phyloP scores from a whole-genome alignment of 2,329 filamentous ascomycete species.

The Escovopsis sp. region DNA sequence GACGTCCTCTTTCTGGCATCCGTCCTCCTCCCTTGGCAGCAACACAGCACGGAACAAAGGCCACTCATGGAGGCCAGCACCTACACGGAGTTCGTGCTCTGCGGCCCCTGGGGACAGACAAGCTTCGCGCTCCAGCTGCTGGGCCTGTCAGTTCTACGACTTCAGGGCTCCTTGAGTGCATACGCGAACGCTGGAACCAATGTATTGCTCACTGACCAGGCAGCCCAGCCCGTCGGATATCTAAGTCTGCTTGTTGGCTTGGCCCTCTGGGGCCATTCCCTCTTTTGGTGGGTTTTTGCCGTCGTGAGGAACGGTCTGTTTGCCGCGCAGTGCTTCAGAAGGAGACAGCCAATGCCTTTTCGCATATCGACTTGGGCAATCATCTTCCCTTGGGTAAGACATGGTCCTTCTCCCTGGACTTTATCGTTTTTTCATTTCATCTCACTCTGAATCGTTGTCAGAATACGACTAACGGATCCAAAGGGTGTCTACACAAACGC shows the following conservation, averaged over 20 bases:
- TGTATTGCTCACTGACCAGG: constrained; percentile 14
- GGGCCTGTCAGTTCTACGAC: constrained; percentile 15
- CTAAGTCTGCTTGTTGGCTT: constrained; percentile 23
- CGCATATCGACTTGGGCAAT: constrained; percentile 20
- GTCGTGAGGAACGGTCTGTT: constrained; percentile 16
- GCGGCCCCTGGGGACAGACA: constrained; percentile 24
- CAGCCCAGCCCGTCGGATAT: constrained; percentile 16
- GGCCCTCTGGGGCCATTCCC: constrained; percentile 23
- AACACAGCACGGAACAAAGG: neutral
- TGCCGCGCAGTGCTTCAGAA: constrained; percentile 10
- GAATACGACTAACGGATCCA: neutral
- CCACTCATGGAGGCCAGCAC: constrained; percentile 2
- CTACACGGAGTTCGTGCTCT: constrained; percentile 25
- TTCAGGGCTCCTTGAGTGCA: neutral
- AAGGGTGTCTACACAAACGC: constrained; percentile 26
- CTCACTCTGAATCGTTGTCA: neutral
- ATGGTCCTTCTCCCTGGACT: no score
- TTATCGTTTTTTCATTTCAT: neutral
- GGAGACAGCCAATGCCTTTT: constrained; percentile 11
- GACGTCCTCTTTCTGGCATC: constrained; percentile 19
- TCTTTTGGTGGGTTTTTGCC: constrained; percentile 28
- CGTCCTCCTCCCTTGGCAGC: constrained; percentile 13
- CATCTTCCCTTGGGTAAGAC: constrained; percentile 24
- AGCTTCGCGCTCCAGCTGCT: constrained; percentile 24
- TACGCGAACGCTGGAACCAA: neutral